Evolutionary conservation across 495 filamentous ascomycete genomes (phyloP), one percentile per base, ranked within the genome.

Genomic region (Talaromyces trachyspermus): DNA sequence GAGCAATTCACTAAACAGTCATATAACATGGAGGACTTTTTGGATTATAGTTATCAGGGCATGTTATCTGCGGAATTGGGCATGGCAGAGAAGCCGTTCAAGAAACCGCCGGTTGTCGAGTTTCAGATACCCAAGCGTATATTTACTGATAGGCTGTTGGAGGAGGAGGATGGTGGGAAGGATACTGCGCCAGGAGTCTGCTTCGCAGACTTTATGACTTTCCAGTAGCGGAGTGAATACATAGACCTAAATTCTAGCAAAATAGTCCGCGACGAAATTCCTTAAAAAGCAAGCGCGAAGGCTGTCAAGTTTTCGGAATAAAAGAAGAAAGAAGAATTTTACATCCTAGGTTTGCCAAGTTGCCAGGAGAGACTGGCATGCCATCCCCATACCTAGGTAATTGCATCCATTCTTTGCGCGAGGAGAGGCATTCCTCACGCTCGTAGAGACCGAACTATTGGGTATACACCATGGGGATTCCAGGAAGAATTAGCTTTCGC

Each of bases 1-100:
- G 88, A 99, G 71, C 92, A 96, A 65, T 99, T 97, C 64, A 97
- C 90, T 3, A 99, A 97, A 71, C 84, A 89, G 62, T 70, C 80
- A 9, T 99, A 96, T 64, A 86, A 84, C 52, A 56, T 95, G 14
- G 94, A 99, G 57, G 94, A 99, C 56, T 99, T 99, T 66, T 66
- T 97, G 44, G 94, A 97, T 60, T 89, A 96, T 65, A 89, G 86
- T 4, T 97, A 97, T 65, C 79, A 75, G 52, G 89, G 84, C 74
- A 81, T 99, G 68, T 65, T 96, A 19, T 81, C 86, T 43, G 80
- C 82, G 3, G 92, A 97, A 60, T 72, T 95, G 29, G 70, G 69
- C 0, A 51, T 54, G 1, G 70, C 65, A 22, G 72, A 77, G 29
- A 91, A 87, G 64, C 80, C 85, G 35, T 63, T 95, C 43, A 94